Evolutionary conservation across 352 stramenopile genomes (phyloP).

Genomic region (Phytopythium vexans): DNA sequence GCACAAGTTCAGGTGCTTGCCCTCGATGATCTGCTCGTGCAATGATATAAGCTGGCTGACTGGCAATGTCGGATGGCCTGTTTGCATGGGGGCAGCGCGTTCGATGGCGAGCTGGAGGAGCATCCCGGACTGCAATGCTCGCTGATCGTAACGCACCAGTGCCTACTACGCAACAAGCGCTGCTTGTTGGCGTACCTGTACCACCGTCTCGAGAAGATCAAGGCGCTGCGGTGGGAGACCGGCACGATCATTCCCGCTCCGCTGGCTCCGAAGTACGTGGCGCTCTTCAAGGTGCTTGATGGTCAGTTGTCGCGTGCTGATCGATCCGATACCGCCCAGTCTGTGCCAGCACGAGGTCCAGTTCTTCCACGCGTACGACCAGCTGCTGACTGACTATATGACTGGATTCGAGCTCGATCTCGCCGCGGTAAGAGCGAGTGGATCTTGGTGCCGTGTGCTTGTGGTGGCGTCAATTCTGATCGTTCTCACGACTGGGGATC

Average conservation of each 20-base stretch:
- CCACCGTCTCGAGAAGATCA: slow-evolving; percentile 84
- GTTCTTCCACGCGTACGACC: slow-evolving; percentile 91
- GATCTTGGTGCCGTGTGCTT: background rate
- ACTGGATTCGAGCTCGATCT: slow-evolving; percentile 84
- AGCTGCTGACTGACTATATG: slow-evolving; percentile 91
- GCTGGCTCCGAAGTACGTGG: slow-evolving; percentile 66
- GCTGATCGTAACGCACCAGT: slow-evolving; percentile 88
- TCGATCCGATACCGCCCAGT: slow-evolving; percentile 21
- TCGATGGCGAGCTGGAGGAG: slow-evolving; percentile 59
- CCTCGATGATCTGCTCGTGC: background rate
- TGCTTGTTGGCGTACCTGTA: slow-evolving; percentile 88
- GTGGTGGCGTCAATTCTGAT: slow-evolving; percentile 7
- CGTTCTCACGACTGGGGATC: slow-evolving; percentile 1
- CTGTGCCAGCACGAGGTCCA: slow-evolving; percentile 82
- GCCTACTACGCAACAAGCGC: slow-evolving; percentile 88
- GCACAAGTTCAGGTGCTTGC: slow-evolving; percentile 60
- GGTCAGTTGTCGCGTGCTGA: background rate
- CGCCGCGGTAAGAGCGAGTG: slow-evolving; percentile 42
- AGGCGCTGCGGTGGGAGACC: slow-evolving; percentile 88
- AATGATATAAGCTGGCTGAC: background rate
- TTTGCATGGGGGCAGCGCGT: slow-evolving; percentile 33
- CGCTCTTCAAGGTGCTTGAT: background rate
- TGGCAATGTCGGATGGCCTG: background rate
- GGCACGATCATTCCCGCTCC: slow-evolving; percentile 81
- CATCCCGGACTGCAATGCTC: slow-evolving; percentile 64